A percentile compares a stretch with the other conserved stretches of the same genome.
phyloP scores from a whole-genome alignment of 2,329 filamentous ascomycete genomes.

The Huntiella abstrusa region DNA sequence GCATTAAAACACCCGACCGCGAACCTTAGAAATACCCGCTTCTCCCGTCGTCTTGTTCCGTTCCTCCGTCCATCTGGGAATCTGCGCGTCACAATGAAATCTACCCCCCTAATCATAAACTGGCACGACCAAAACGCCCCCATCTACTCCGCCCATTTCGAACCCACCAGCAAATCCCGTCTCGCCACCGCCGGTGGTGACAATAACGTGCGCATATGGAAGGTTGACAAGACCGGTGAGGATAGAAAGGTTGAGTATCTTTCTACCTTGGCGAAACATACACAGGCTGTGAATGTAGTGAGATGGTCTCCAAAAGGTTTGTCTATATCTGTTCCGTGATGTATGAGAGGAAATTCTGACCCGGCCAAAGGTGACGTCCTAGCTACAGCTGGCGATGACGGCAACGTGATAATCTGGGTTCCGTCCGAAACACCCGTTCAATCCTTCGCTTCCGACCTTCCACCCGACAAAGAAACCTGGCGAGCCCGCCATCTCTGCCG shows the following conservation, averaged over 20 bases:
- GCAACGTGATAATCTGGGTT: slow-evolving; percentile 92
- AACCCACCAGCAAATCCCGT: slow-evolving; percentile 76
- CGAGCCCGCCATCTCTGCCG: slow-evolving; percentile 94
- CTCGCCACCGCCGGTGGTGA: slow-evolving; percentile 90
- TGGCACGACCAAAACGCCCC: slow-evolving; percentile 97
- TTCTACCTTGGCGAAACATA: slow-evolving; percentile 80
- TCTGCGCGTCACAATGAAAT: slow-evolving; percentile 55
- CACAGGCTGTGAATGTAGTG: slow-evolving; percentile 94
- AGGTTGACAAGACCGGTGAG: slow-evolving; percentile 65
- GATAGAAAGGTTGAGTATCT: slow-evolving; percentile 82
- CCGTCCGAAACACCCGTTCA: slow-evolving; percentile 58
- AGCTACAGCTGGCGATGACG: slow-evolving; percentile 89
- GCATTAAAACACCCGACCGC: too few species aligned
- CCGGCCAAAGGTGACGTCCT: slow-evolving; percentile 57
- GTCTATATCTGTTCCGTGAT: not conserved
- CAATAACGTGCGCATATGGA: slow-evolving; percentile 93
- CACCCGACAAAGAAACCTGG: slow-evolving; percentile 94
- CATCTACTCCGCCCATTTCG: slow-evolving; percentile 94
- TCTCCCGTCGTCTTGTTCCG: not conserved
- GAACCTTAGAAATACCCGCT: not conserved
- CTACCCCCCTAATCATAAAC: slow-evolving; percentile 86
- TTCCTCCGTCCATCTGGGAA: not conserved
- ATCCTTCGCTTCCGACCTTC: slow-evolving; percentile 60
- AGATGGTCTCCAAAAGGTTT: slow-evolving; percentile 76
- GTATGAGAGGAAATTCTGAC: slow-evolving; percentile 11